These are phyloP conservation scores for Fusarium veterinarium DNA, from an alignment of 2,329 filamentous ascomycete genomes.

Conservation along the genomic window DNA sequence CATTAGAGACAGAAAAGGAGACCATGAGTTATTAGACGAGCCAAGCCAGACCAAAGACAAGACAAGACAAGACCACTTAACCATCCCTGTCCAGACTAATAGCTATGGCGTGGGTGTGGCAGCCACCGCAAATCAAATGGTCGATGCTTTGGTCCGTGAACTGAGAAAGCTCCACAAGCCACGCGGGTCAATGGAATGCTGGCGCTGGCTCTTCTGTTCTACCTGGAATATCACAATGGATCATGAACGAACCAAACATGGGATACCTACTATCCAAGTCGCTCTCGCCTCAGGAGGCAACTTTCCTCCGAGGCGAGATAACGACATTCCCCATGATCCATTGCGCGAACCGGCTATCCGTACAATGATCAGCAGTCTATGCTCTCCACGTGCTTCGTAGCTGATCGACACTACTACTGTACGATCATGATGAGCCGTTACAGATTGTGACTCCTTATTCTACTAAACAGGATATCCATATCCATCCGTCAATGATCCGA, in stretches of 20 bases:
- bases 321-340: conserved; percentile 11
- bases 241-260: conserved; percentile 2
- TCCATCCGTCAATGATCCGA: not conserved
- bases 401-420: conserved; percentile 2
- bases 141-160: conserved; percentile 26
- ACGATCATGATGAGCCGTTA: conserved; percentile 9
- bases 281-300: conserved; percentile 21
- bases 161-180: conserved; percentile 44
- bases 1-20: conserved; percentile 6
- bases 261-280: not conserved
- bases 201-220: not conserved
- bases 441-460: not conserved
- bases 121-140: conserved; percentile 32
- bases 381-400: conserved; percentile 17
- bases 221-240: conserved; percentile 6
- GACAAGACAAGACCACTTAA: conserved; percentile 26
- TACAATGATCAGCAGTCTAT: conserved; percentile 27
- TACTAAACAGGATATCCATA: not conserved
- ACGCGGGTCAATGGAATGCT: conserved; percentile 46
- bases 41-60: conserved; percentile 12
- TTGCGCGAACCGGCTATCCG: not conserved
- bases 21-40: not conserved
- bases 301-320: conserved; percentile 20
- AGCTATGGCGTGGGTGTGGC: conserved; percentile 24
- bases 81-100: not conserved